These are phyloP conservation scores for Solanum lycopersicoides DNA, from an alignment of 257 asterid genomes.

Conservation along the genomic window DNA sequence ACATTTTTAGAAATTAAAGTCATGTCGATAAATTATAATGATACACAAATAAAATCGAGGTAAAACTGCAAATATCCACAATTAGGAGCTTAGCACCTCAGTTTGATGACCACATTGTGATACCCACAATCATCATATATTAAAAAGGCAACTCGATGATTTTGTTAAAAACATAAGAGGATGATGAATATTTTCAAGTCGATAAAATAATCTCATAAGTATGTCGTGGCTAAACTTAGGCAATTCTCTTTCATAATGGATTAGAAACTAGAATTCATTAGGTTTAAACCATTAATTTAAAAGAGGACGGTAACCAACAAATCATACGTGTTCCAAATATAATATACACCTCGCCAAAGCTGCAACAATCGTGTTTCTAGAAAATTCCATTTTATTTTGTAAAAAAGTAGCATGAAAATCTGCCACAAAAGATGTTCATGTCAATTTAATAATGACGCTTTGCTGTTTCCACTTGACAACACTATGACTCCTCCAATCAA, in stretches of 20 bases:
- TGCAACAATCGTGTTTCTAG: not conserved
- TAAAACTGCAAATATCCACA: not conserved
- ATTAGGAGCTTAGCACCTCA: not conserved
- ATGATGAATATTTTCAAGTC: no score
- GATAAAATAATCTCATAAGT: not conserved
- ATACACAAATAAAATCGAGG: not conserved
- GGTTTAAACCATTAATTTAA: not conserved
- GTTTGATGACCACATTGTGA: not conserved
- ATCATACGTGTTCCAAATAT: not conserved
- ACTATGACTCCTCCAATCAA: conserved; percentile 6
- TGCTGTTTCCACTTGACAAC: not conserved
- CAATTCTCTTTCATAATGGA: not conserved
- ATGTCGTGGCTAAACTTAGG: not conserved
- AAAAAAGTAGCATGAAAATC: not conserved
- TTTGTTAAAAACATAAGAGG: no score
- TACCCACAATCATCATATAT: no score
- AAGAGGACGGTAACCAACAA: not conserved
- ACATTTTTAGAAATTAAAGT: not conserved
- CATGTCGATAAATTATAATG: not conserved
- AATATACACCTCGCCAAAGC: not conserved
- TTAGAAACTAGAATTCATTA: not conserved
- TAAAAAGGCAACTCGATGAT: no score
- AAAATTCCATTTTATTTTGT: not conserved
- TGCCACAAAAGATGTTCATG: not conserved
- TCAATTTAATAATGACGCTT: not conserved